These are phyloP conservation scores for Berberis thunbergii DNA, from an alignment of 164 flowering plant species.

Conservation along the genomic window DNA sequence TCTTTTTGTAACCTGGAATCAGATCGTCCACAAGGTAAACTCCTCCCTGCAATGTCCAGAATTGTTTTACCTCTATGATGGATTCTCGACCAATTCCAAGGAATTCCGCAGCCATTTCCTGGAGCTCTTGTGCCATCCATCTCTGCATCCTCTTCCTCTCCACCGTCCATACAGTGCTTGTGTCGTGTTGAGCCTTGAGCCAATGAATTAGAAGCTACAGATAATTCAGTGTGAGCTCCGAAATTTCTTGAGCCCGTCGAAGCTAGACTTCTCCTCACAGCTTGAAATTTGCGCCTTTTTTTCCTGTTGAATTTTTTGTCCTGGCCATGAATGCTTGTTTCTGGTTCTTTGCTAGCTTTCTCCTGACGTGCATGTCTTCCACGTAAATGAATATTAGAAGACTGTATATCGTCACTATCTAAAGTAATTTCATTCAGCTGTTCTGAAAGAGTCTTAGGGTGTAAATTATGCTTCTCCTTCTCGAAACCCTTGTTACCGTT, in stretches of 20 bases:
- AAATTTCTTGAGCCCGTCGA: conserved; percentile 31
- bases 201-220: conserved; percentile 80
- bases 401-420: conserved; percentile 56
- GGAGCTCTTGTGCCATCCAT: conserved; percentile 52
- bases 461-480: conserved; percentile 25
- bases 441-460: conserved; percentile 51
- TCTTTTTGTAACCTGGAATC: conserved; percentile 60
- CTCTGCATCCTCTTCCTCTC: conserved; percentile 29
- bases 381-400: conserved; percentile 34
- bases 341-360: conserved; percentile 28
- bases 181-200: conserved; percentile 34
- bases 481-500: conserved; percentile 35
- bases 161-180: conserved; percentile 32
- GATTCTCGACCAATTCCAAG: conserved; percentile 97
- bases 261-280: conserved; percentile 42
- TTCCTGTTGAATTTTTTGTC: conserved; percentile 35
- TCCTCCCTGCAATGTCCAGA: conserved; percentile 92
- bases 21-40: conserved; percentile 84
- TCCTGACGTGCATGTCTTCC: conserved; percentile 21
- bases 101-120: conserved; percentile 88
- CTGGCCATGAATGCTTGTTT: conserved; percentile 26
- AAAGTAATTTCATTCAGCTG: conserved; percentile 39
- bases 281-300: conserved; percentile 61
- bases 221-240: conserved; percentile 50
- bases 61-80: conserved; percentile 80